Base-by-base conservation (phyloP, 371 early-diverging fungal genomes). In the Rhizomucor miehei region DNA sequence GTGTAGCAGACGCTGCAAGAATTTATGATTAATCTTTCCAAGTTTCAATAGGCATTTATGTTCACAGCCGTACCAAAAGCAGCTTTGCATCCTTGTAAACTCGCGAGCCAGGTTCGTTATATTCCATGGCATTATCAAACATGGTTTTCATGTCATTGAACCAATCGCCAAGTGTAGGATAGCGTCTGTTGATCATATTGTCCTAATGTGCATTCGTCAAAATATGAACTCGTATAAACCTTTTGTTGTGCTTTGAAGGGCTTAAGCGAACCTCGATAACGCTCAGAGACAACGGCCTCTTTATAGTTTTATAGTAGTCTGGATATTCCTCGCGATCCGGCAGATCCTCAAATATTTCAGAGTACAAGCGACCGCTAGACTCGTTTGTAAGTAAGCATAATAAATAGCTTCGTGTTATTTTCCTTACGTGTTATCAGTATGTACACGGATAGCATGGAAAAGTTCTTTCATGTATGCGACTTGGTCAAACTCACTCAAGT, bases 291-390 rank as follows among this genome's bases (percentile, higher is more conserved):
- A 93, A 85, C 1, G 96, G 98, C 0, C 82, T 67, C 25, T 82
- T 73, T 66, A 96, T 95, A 51, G 87, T 81, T 10, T 81, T 76
- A 70, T 94, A 97, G 65, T 97, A 97, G 58, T 95, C 95, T 0
- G 97, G 95, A 57, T 94, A 94, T 38, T 89, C 86, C 17, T 76
- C 68, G 16, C 75, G 59, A 49, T 82, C 84, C 0, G 95, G 95
- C 12, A 93, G 68, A 35, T 86, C 86, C 44, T 85, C 69, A 66
- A 95, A 97, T 40, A 89, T 67, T 49, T 89, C 91, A 9, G 85
- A 67, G 24, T 90, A 63, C n/a, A 71, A 66, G 9, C 88, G 82
- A 20, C 81, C 88, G 44, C 86, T 86, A 56, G 23, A 25, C 23
- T 44, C 6, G 39, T 3, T n/a, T 37, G 40, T 17, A 23, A 46